These are phyloP conservation scores for Zymoseptoria ardabiliae DNA, from an alignment of 2,329 filamentous ascomycete species.

Conservation along the genomic window DNA sequence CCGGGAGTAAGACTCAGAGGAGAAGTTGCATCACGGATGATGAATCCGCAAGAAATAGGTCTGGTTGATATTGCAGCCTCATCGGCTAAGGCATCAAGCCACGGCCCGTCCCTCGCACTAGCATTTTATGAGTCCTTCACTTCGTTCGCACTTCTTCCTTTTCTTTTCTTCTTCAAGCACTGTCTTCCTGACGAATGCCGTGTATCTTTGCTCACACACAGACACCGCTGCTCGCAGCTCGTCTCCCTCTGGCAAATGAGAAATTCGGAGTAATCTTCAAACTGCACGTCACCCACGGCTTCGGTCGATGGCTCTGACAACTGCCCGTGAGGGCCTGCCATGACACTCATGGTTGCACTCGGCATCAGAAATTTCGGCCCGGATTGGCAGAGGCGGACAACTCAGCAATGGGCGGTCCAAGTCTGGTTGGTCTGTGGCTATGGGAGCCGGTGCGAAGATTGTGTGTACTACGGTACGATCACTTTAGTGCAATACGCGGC, in stretches of 20 bases:
- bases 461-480: slow-evolving; percentile 49
- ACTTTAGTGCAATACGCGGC: slow-evolving; percentile 97
- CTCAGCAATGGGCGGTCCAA: background rate
- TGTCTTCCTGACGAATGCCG: slow-evolving; percentile 76
- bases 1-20: background rate
- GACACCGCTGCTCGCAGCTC: slow-evolving; percentile 28
- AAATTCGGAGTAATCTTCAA: slow-evolving; percentile 98
- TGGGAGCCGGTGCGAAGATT: slow-evolving; percentile 95
- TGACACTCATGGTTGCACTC: slow-evolving; percentile 71
- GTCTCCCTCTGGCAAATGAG: slow-evolving; percentile 65
- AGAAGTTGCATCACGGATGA: background rate
- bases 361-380: slow-evolving; percentile 85
- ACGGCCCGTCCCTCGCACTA: background rate
- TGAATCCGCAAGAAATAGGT: background rate
- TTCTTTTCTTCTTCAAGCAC: slow-evolving; percentile 50
- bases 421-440: slow-evolving; percentile 42
- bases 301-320: slow-evolving; percentile 32
- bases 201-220: slow-evolving; percentile 91
- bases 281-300: slow-evolving; percentile 16
- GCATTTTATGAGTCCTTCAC: background rate
- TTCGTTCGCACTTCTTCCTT: slow-evolving; percentile 5
- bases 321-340: slow-evolving; percentile 85
- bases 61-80: slow-evolving; percentile 2
- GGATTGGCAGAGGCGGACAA: background rate
- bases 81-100: background rate